Evolutionary conservation across 768 basidiomycete genomes (phyloP).

Genomic region (Leccinum aurantiacum): DNA sequence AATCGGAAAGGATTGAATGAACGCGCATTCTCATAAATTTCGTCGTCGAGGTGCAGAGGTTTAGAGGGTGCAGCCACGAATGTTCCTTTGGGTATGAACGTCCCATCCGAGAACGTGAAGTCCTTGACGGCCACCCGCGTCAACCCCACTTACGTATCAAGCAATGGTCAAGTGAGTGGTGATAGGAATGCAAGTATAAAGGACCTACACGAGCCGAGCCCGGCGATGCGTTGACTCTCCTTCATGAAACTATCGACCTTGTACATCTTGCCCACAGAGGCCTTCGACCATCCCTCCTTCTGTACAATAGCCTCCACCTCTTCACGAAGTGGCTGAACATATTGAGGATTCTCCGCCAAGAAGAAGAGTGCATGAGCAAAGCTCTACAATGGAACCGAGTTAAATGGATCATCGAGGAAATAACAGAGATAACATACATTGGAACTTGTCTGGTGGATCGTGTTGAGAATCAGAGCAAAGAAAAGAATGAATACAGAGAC

Average conservation of each 20-base stretch:
- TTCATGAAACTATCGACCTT: background rate
- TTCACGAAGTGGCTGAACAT: background rate
- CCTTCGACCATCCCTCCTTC: background rate
- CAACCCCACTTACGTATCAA: slow-evolving; percentile 25
- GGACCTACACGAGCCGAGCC: slow-evolving; percentile 20
- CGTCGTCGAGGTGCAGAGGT: slow-evolving; percentile 22
- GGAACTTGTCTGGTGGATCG: background rate
- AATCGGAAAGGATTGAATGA: slow-evolving; percentile 52
- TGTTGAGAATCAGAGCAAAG: background rate
- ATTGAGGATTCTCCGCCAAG: background rate
- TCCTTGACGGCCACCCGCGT: slow-evolving; percentile 33
- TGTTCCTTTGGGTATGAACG: slow-evolving; percentile 15
- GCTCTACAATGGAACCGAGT: background rate
- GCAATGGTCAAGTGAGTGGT: background rate
- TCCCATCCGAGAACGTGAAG: slow-evolving; percentile 39
- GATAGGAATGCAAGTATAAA: background rate
- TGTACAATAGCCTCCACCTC: background rate
- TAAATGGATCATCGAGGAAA: background rate
- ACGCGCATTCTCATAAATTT: slow-evolving; percentile 33
- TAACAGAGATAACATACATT: background rate
- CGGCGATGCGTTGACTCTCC: background rate
- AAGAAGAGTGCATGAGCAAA: background rate
- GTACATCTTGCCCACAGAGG: background rate
- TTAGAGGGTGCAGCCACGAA: slow-evolving; percentile 27
- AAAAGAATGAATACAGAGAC: background rate